Evolutionary conservation across 2,329 filamentous ascomycete genomes (phyloP), one percentile per base, ranked within the genome.

Genomic region (Aspergillus sp.): DNA sequence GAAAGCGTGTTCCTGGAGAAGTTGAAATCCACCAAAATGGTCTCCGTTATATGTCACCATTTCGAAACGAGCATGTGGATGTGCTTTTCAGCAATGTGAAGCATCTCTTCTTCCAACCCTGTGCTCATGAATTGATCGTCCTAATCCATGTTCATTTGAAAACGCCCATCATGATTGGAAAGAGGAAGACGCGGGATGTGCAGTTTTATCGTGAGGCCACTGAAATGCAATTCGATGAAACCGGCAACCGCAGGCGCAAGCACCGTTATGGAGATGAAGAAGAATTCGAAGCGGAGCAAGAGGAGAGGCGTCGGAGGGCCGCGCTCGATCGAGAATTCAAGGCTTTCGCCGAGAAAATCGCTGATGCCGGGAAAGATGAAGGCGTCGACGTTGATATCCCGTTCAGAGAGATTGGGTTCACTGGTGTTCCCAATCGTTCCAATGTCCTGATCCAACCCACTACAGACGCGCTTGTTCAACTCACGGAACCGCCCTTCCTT

Each of bases 21-120:
- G 84, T 98, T 35, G 91, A 97, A 69, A 96, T 98, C 43, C 93
- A 98, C 69, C 90, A 97, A 62, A 98, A 98, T 60, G 93, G 93
- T 90, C 86, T 98, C 48, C 87, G 93, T 50, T 98, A 98, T 67
- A 78, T 91, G 72, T 86, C 88, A 44, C 81, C 86, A 45, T 73
- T 94, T 53, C 83, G 85, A 66, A 82, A 82, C 26, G 85, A 88
- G 56, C 86, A 93, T 58, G 88, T 98, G 42, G 93, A 98, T 60
- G 83, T 98, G 45, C 79, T 98, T 1, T 98, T 98, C 75, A 94
- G 88, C 73, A 98, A 98, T 71, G 88, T 98, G 66, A 94, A 94
- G 68, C 93, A 98, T 65, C 77, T 98, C 2, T 98, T 98, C 76
- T 98, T 98, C 76, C 93, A 98, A 68, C 93, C 94, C 29, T 97